These are phyloP conservation scores for Pueraria montana DNA, from an alignment of 306 rosid species.

Conservation along the genomic window DNA sequence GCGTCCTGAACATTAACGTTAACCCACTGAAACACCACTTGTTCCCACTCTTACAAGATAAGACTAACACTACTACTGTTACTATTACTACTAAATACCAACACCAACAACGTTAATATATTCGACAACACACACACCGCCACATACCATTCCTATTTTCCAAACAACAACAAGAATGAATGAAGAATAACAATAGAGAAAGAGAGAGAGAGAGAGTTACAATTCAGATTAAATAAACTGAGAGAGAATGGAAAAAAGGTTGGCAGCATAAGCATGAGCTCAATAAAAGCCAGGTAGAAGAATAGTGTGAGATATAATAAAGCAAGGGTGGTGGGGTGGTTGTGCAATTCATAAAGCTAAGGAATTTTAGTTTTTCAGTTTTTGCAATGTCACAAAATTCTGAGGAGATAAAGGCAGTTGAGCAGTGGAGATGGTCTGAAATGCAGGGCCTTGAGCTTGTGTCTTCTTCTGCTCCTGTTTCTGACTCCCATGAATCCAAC, in stretches of 20 bases:
- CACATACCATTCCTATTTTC: not conserved
- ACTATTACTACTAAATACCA: not conserved
- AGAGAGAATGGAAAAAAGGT: slow-evolving; percentile 28
- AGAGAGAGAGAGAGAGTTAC: not conserved
- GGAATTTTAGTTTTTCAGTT: slow-evolving; percentile 48
- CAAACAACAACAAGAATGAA: slow-evolving; percentile 28
- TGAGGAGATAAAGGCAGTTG: slow-evolving; percentile 81
- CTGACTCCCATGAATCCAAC: slow-evolving; percentile 54
- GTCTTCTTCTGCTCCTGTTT: slow-evolving; percentile 50
- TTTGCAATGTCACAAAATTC: slow-evolving; percentile 87
- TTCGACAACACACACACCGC: slow-evolving; percentile 17
- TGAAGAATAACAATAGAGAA: slow-evolving; percentile 30
- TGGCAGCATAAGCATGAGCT: slow-evolving; percentile 53
- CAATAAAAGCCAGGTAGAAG: slow-evolving; percentile 54
- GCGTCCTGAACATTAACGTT: too few relatives aligned
- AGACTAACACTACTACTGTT: not conserved
- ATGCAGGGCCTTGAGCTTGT: slow-evolving; percentile 94
- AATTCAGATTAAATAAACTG: slow-evolving; percentile 34
- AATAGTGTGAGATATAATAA: slow-evolving; percentile 55
- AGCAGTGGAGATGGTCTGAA: slow-evolving; percentile 99
- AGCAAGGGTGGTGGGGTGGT: slow-evolving; percentile 20
- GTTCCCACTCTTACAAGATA: slow-evolving; percentile 41
- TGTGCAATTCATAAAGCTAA: slow-evolving; percentile 52
- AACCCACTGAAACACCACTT: slow-evolving; percentile 48
- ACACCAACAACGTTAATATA: not conserved